Base-by-base conservation (phyloP, 306 rosid genomes). In the Hippophae tibetana region DNA sequence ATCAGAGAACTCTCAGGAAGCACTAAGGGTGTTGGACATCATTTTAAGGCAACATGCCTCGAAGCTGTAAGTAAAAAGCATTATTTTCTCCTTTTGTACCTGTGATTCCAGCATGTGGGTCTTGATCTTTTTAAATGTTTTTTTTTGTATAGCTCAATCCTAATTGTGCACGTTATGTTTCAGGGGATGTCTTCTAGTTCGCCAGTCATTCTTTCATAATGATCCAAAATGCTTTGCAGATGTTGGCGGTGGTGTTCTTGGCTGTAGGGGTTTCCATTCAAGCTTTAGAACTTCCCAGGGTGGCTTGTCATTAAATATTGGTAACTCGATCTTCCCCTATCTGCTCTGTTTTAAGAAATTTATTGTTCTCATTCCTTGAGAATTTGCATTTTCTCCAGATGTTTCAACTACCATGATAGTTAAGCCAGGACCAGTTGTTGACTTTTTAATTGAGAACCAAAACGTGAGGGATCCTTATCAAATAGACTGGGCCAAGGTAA, bases 131-230 rank as follows among this genome's bases (percentile, higher is more conserved):
- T 44, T 38, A 7, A n/a, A 5, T 56, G 18, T 44, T 9, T 6
- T 41, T 3, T 43, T 44, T 14, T 7, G 51, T 5, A 48, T 48
- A 9, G 26, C 14, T 40, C 11, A 42, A 8, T 27, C 57, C 10
- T 67, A 27, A 48, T 10, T 1, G 57, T 42, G 44, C 50, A 25
- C n/a, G 13, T 54, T 52, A 1, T 69, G n/a, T 52, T 82, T 59
- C 95, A 93, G 99, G 65, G 99, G 99, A 3, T 93, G 97, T 67
- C 77, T 93, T 1, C 95, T 93, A 41, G 99, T 93, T 42, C 83
- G 97, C 6, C 99, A 93, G 10, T 83, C 89, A 2, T 93, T 79
- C 44, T 93, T 93, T 56, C 97, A 85, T 63, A 84, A 88, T 18
- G 79, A 93, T 58, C 75, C 88, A 0, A 80, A 57, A 23, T 78